Evolutionary conservation across 805 yeast species (phyloP), one percentile per base, ranked within the genome.

Genomic region (Candida ficus): DNA sequence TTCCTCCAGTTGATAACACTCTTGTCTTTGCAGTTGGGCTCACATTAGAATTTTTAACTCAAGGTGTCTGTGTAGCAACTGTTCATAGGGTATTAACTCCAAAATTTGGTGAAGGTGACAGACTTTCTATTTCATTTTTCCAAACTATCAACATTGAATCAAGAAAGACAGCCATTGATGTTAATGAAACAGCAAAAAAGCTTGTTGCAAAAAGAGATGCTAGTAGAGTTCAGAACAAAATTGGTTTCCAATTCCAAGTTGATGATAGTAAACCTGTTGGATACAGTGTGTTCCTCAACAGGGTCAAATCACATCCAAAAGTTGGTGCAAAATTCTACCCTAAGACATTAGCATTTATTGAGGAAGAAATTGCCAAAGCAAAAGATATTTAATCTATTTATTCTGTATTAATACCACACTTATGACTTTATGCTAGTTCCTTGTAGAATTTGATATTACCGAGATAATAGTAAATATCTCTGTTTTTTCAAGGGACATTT

Each of bases 11-110:
- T 2, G 55, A 67, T 7, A 53, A 64, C 28, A 60, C 74, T 0
- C 50, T 73, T 20, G 75, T 73, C 4, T 71, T 73, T 16, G 71
- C 71, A 41, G 75, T 62, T 12, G 78, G 77, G 7, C 72, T 70
- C 50, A 71, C 76, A 1, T 48, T 73, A 27, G 76, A 72, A 49
- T 71, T 71, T 14, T 56, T 73, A 7, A 67, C 76, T 3, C 64
- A 62, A 39, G 76, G 75, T 3, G 69, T 68, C 3, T 71, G 76
- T 52, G 66, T 68, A 37, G 73, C 77, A 8, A 70, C 76, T 4
- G 71, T 71, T 19, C 78, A 72, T 50, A 53, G 73, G 35, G 77
- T 71, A 2, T 29, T 58, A 45, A 58, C 53, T 6, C 50, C 50
- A 12, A 29, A 33, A 7, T 56, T 58, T 4, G 46, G 41, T 3